These are phyloP conservation scores for Apocynum venetum DNA, from an alignment of 257 asterid species.

Conservation along the genomic window DNA sequence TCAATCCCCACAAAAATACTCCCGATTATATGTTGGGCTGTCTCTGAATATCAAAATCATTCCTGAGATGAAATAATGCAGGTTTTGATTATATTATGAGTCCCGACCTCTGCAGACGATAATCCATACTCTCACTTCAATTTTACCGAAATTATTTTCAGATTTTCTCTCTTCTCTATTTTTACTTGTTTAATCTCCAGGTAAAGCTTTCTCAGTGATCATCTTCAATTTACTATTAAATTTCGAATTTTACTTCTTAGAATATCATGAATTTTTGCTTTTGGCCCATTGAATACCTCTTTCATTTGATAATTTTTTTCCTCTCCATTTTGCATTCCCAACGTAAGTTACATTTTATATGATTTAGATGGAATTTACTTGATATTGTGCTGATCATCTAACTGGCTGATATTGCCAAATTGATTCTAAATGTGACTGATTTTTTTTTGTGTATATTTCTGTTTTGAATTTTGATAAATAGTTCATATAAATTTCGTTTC, in stretches of 20 bases:
- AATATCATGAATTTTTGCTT: not conserved
- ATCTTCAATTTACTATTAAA: not conserved
- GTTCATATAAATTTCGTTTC: not conserved
- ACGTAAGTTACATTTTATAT: not conserved
- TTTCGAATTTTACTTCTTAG: not conserved
- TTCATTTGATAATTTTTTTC: not conserved
- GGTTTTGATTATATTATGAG: not conserved
- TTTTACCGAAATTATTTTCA: not conserved
- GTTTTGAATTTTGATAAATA: not conserved
- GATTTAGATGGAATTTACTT: not conserved
- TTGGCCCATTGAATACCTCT: not conserved
- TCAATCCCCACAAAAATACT: not conserved
- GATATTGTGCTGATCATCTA: not conserved
- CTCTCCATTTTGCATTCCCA: not conserved
- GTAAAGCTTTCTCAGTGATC: not conserved
- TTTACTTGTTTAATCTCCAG: not conserved
- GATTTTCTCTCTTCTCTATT: not conserved
- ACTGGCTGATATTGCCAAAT: not conserved
- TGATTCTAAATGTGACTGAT: not conserved
- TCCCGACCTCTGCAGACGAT: not conserved
- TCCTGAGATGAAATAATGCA: not conserved
- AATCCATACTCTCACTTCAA: not conserved
- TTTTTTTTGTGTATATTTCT: not conserved
- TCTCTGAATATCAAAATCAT: not conserved
- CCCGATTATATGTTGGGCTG: not conserved